A percentile compares a stretch with the other conserved stretches of the same genome.
These are phyloP conservation scores for Neurospora pannonica DNA, from an alignment of 495 filamentous ascomycete genomes.

Conservation along the genomic window DNA sequence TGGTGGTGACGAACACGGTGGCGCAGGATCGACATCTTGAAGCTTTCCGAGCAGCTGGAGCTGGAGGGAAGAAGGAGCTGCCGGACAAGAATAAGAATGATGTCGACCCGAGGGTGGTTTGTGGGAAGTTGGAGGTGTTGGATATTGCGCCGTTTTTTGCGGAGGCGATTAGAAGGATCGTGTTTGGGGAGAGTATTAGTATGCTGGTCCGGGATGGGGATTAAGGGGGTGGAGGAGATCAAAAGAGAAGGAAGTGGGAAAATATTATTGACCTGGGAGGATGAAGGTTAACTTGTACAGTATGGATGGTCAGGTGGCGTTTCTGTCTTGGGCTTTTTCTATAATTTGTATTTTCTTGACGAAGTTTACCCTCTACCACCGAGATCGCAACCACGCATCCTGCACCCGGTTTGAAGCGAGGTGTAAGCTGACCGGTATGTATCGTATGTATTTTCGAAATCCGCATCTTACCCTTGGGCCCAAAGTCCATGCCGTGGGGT, in stretches of 20 bases:
- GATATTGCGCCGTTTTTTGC: constrained; percentile 91
- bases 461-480: background rate
- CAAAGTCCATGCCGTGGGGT: background rate
- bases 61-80: constrained; percentile 53
- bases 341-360: background rate
- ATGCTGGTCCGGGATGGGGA: constrained; percentile 55
- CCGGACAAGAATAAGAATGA: background rate
- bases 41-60: constrained; percentile 50
- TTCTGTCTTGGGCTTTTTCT: background rate
- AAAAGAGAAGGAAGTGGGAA: background rate
- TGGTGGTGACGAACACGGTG: constrained; percentile 90
- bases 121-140: constrained; percentile 59
- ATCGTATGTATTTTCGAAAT: background rate
- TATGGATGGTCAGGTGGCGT: background rate
- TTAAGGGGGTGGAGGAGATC: background rate
- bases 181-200: constrained; percentile 97
- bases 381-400: background rate
- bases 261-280: background rate
- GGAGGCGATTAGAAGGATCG: constrained; percentile 92
- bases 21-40: constrained; percentile 48
- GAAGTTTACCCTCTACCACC: background rate
- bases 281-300: background rate
- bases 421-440: background rate
- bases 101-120: background rate
- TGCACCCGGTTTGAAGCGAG: background rate